Evolutionary conservation across 176 grass and related monocot genomes (phyloP).

Genomic region (Zizania latifolia): DNA sequence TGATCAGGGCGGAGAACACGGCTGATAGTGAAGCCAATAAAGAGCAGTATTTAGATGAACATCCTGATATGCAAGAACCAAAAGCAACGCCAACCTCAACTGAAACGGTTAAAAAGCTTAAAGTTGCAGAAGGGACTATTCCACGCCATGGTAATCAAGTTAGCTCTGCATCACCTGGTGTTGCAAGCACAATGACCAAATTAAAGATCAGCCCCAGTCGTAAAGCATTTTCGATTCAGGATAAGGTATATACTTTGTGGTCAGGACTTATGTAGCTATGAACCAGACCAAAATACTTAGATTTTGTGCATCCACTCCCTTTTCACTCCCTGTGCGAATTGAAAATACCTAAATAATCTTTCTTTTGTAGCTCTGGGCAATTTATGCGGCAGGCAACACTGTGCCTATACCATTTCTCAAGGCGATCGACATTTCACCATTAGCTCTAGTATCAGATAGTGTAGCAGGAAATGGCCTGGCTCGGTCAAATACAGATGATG

Average conservation of each 20-base stretch:
- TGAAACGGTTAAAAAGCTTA: constrained; percentile 36
- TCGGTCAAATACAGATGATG: constrained; percentile 58
- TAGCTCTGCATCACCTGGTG: constrained; percentile 12
- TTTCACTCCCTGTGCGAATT: background rate
- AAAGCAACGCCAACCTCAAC: constrained; percentile 29
- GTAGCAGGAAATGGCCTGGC: constrained; percentile 50
- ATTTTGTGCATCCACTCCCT: background rate
- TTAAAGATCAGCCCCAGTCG: constrained; percentile 58
- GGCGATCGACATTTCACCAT: constrained; percentile 88
- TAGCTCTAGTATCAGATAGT: constrained; percentile 92
- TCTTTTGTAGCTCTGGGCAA: constrained; percentile 77
- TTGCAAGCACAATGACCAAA: constrained; percentile 31
- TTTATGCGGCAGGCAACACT: constrained; percentile 93
- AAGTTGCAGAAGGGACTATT: constrained; percentile 36
- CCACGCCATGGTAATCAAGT: constrained; percentile 30
- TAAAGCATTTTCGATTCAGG: constrained; percentile 97
- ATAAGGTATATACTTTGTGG: constrained; percentile 61
- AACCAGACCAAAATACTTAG: background rate
- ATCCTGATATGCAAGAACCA: constrained; percentile 31
- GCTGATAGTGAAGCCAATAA: constrained; percentile 58
- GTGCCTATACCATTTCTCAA: constrained; percentile 96
- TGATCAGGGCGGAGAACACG: constrained; percentile 61
- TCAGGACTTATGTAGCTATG: background rate
- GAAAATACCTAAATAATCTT: background rate
- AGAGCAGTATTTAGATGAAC: constrained; percentile 46